Conservation (phyloP, 495 filamentous ascomycete species). For the Lasiosphaeria ovina region DNA sequence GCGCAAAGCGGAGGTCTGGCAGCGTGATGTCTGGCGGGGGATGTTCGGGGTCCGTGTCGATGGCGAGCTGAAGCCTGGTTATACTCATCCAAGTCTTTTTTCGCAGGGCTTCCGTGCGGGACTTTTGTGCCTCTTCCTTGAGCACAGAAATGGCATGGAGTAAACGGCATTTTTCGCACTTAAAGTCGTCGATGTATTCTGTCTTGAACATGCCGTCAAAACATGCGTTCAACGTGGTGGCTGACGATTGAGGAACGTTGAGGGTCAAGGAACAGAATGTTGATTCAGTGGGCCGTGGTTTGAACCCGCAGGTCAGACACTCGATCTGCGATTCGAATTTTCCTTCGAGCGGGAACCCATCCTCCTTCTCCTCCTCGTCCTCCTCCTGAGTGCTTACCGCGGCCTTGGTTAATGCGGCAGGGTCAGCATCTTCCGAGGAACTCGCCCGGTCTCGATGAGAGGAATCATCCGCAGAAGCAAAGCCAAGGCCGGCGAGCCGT, state of each 20-base stretch:
- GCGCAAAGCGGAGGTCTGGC: conserved; percentile 69
- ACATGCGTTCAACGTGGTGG: conserved; percentile 57
- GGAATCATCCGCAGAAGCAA: too few relatives aligned
- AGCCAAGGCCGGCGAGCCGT: too few relatives aligned
- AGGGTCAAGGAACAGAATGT: conserved; percentile 91
- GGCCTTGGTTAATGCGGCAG: too few relatives aligned
- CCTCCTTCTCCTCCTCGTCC: conserved; percentile 49
- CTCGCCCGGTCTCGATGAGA: too few relatives aligned
- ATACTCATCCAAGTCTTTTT: conserved; percentile 45
- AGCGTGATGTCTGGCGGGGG: conserved; percentile 67
- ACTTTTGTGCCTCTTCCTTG: conserved; percentile 38
- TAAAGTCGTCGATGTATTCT: conserved; percentile 95
- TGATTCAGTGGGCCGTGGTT: conserved; percentile 76
- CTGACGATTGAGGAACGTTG: conserved; percentile 73
- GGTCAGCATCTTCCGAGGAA: too few relatives aligned
- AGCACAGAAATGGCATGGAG: conserved; percentile 58
- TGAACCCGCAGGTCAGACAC: conserved; percentile 84
- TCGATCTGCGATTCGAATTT: conserved; percentile 88
- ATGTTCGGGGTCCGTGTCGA: conserved; percentile 75
- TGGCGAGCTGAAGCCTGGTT: conserved; percentile 54
- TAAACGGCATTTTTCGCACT: conserved; percentile 89
- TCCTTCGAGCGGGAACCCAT: conserved; percentile 84
- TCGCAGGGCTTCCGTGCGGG: conserved; percentile 45
- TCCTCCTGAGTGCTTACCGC: conserved; percentile 41
- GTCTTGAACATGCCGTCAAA: conserved; percentile 93